These are phyloP conservation scores for Scortechinia acanthostroma DNA, from an alignment of 2,329 filamentous ascomycete species.

Conservation along the genomic window DNA sequence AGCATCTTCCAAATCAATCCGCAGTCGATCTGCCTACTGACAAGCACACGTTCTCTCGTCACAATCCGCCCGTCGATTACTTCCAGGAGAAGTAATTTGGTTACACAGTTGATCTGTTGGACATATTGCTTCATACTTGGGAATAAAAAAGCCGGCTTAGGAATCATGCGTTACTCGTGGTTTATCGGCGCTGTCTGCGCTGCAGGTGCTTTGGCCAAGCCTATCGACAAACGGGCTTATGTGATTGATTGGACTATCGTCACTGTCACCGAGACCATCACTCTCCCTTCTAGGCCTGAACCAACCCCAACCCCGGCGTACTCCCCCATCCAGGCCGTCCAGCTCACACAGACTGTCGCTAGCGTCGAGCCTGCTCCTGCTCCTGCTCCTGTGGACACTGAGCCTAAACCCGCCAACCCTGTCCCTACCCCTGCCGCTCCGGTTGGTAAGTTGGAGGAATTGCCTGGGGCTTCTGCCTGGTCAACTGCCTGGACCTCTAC, in stretches of 20 bases:
- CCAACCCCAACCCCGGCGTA: not conserved
- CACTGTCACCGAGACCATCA: constrained; percentile 21
- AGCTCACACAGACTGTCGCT: not conserved
- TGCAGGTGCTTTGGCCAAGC: constrained; percentile 19
- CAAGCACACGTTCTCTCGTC: no score
- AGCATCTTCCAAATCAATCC: not conserved
- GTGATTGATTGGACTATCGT: constrained; percentile 20
- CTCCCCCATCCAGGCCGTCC: constrained; percentile 5
- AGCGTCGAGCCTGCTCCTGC: not conserved
- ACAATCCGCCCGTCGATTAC: no score
- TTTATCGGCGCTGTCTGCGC: constrained; percentile 21
- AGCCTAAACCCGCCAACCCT: not conserved
- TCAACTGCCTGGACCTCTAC: constrained; percentile 1
- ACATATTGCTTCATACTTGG: not conserved
- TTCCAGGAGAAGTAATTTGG: not conserved
- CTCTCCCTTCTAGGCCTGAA: constrained; percentile 4
- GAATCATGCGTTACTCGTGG: constrained; percentile 29
- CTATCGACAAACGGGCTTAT: constrained; percentile 18
- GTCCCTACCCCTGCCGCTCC: not conserved
- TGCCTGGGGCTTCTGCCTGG: not conserved
- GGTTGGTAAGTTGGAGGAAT: no score
- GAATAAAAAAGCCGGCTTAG: constrained; percentile 2
- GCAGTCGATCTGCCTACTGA: not conserved
- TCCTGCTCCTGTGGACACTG: not conserved
- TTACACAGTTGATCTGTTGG: constrained; percentile 2